A percentile compares a stretch with the other conserved stretches of the same genome.
These are phyloP conservation scores for Raphanus sativus DNA, from an alignment of 345 rosid genomes.

Conservation along the genomic window DNA sequence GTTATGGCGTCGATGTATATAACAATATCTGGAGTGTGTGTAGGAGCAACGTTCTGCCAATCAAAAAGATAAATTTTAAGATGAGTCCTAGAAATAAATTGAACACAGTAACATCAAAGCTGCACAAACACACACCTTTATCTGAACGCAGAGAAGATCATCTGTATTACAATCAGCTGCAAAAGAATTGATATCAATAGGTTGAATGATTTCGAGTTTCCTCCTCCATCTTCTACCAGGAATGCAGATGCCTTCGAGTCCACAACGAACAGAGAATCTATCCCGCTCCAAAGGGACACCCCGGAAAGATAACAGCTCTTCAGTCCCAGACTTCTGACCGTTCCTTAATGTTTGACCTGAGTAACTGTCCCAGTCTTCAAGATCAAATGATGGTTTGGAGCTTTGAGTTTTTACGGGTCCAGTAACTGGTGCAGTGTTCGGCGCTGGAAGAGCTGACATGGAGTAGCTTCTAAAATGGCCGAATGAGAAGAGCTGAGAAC, in stretches of 20 bases:
- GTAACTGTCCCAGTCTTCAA: constrained; percentile 74
- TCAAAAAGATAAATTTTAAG: constrained; percentile 5
- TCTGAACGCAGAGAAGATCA: constrained; percentile 93
- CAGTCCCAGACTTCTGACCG: constrained; percentile 52
- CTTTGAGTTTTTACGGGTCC: constrained; percentile 63
- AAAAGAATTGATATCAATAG: constrained; percentile 77
- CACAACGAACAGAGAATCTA: constrained; percentile 93
- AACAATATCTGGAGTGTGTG: constrained; percentile 64
- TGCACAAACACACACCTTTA: constrained; percentile 63
- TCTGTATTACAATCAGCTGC: constrained; percentile 88
- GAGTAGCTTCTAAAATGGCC: constrained; percentile 93
- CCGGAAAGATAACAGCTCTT: constrained; percentile 78
- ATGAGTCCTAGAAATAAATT: constrained; percentile 9
- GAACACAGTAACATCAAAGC: constrained; percentile 14
- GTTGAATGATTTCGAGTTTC: constrained; percentile 89
- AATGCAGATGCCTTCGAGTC: constrained; percentile 84
- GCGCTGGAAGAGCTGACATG: constrained; percentile 88
- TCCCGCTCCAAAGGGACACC: constrained; percentile 83
- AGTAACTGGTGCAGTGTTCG: constrained; percentile 56
- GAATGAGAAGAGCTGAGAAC: constrained; percentile 86
- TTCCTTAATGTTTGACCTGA: constrained; percentile 51
- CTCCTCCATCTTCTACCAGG: constrained; percentile 97
- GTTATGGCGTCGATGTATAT: constrained; percentile 86
- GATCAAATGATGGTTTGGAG: constrained; percentile 71
- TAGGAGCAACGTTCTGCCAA: constrained; percentile 87